Evolutionary conservation across 257 asterid genomes (phyloP).

Genomic region (Jaltomata sinuosa): DNA sequence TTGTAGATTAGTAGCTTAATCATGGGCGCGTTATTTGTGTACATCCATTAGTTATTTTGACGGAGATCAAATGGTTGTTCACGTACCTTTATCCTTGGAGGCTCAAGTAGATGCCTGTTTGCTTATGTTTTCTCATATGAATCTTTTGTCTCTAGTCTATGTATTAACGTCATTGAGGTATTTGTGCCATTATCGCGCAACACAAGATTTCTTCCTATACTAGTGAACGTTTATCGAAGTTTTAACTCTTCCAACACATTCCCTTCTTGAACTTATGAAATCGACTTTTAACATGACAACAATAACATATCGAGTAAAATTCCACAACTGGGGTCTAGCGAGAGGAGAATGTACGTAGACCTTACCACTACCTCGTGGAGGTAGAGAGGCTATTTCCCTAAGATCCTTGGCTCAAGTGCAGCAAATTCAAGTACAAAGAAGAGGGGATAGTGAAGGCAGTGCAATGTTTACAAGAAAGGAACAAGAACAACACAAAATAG

Average conservation of each 20-base stretch:
- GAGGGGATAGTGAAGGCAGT: too few species aligned
- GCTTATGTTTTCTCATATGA: not conserved
- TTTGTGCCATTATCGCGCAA: not conserved
- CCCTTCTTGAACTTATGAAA: not conserved
- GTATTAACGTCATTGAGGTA: not conserved
- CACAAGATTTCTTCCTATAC: not conserved
- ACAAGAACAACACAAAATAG: too few species aligned
- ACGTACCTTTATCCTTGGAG: not conserved
- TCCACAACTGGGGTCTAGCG: too few species aligned
- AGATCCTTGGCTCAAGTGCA: too few species aligned
- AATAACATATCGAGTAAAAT: too few species aligned
- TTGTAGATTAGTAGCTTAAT: not conserved
- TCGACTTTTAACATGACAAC: not conserved
- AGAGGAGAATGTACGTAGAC: too few species aligned
- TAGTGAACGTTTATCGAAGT: not conserved
- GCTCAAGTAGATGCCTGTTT: not conserved
- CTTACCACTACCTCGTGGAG: too few species aligned
- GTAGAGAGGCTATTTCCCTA: too few species aligned
- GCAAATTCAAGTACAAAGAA: too few species aligned
- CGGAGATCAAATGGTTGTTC: not conserved
- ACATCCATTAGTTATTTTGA: not conserved
- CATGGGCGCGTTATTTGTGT: not conserved
- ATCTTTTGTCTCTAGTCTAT: not conserved
- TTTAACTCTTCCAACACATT: not conserved
- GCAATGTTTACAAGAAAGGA: too few species aligned